Base-by-base conservation (phyloP, 2,329 filamentous ascomycete genomes). In the Fusarium begoniae region DNA sequence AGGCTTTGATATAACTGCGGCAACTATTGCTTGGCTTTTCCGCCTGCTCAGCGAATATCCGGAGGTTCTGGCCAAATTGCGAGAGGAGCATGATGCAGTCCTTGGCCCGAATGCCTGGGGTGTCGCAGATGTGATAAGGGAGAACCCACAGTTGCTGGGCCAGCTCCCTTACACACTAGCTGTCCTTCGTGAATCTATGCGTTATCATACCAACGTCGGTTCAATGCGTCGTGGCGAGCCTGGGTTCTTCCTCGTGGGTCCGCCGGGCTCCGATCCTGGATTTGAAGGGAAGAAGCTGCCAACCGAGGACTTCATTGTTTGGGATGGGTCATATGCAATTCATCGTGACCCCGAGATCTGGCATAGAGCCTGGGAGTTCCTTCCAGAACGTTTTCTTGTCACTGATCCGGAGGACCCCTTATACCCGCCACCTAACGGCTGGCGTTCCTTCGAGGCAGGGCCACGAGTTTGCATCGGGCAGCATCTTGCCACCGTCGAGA, bases 381-480 rank as follows among this genome's bases (percentile, higher is more conserved):
- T 75, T 6, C 72, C 72, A 4, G 72, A 73, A 28, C 63, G 73
- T 9, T 74, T 72, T 71, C 70, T 77, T 13, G 75, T 73, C 22
- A 71, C 62, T 7, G 67, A 77, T 17, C 56, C 68, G 9, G 50
- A 63, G 17, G 61, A 75, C 18, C 69, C 72, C 18, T 59, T 73
- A 5, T 75, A 50, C 6, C 62, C 66, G 6, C 66, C 69, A 18
- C 50, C 66, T 6, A 83, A 85, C 62, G 87, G 87, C 1, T 90
- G 84, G 83, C 81, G 86, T 12, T 84, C 87, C 0, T 91, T 91
- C 75, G 85, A 85, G 50, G 81, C 85, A 26, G 89, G 89, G 0
- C 85, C 85, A 8, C 78, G 89, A 15, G 87, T 86, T 48, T 91
- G 89, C 69, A 85, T 91, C 40, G 89, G 89, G 0, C 86, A 90